phyloP scores from a whole-genome alignment of 495 filamentous ascomycete species.

The Cudoniella acicularis region DNA sequence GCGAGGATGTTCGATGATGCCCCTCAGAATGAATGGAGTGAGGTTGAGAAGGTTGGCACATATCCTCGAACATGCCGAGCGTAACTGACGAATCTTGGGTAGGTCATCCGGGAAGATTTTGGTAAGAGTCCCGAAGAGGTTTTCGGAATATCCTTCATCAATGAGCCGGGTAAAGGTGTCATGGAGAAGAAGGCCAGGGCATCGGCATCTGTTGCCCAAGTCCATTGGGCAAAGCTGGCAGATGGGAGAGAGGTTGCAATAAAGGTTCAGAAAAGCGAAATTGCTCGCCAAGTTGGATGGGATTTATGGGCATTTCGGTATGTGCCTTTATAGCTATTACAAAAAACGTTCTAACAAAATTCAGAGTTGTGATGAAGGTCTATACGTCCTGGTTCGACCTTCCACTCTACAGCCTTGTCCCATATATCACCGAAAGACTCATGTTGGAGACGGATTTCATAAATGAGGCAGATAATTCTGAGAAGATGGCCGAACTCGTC shows the following conservation, averaged over 20 bases:
- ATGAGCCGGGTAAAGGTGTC: slow-evolving; percentile 60
- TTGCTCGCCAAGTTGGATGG: slow-evolving; percentile 82
- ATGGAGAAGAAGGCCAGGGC: slow-evolving; percentile 88
- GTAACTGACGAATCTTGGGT: slow-evolving; percentile 66
- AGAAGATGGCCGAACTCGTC: slow-evolving; percentile 75
- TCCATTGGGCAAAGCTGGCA: slow-evolving; percentile 83
- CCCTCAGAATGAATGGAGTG: slow-evolving; percentile 86
- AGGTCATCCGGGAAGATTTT: slow-evolving; percentile 85
- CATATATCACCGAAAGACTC: slow-evolving; percentile 83
- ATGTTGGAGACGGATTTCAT: slow-evolving; percentile 90
- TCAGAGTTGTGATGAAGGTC: slow-evolving; percentile 65
- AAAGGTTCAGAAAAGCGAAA: slow-evolving; percentile 96
- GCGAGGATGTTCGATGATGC: slow-evolving; percentile 96
- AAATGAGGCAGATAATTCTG: slow-evolving; percentile 85
- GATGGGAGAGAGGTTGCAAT: slow-evolving; percentile 90
- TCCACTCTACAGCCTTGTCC: slow-evolving; percentile 81
- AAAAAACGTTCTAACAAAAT: slow-evolving; percentile 10
- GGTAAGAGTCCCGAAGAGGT: slow-evolving; percentile 74
- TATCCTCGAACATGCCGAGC: background rate
- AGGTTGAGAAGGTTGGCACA: slow-evolving; percentile 62
- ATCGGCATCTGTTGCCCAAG: slow-evolving; percentile 90
- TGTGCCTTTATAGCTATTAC: slow-evolving; percentile 31
- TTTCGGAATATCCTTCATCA: slow-evolving; percentile 77
- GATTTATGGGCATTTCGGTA: slow-evolving; percentile 94
- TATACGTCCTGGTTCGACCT: slow-evolving; percentile 84